Evolutionary conservation across 345 rosid species (phyloP).

Genomic region (Firmiana major): DNA sequence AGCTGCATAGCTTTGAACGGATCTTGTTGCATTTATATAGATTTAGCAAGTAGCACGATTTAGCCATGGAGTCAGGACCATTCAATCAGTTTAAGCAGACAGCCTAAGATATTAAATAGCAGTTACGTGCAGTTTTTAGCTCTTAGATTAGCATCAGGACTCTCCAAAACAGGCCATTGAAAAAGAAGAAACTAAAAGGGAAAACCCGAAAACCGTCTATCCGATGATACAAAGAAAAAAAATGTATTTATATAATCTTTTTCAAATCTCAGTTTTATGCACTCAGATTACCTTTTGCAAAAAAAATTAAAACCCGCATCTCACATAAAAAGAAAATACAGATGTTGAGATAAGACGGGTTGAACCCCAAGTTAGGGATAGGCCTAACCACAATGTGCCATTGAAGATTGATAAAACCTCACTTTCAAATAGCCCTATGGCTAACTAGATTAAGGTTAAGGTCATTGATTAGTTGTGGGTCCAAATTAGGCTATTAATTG

Average conservation of each 20-base stretch:
- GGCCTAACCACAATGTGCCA: too few species aligned
- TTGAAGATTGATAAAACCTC: too few species aligned
- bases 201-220: too few species aligned
- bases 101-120: neutral
- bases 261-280: too few species aligned
- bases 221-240: too few species aligned
- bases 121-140: neutral
- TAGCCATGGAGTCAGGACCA: conserved; percentile 1
- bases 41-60: neutral
- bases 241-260: too few species aligned
- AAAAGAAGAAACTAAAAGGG: neutral
- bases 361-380: too few species aligned
- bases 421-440: neutral
- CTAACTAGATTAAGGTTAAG: neutral
- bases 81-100: neutral
- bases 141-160: neutral
- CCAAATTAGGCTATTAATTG: neutral
- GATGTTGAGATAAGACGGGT: too few species aligned
- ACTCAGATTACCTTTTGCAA: too few species aligned
- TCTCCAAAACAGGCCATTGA: neutral
- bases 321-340: too few species aligned
- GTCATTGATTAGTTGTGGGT: neutral
- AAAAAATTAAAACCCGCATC: too few species aligned
- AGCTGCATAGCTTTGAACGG: neutral
- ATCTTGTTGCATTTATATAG: neutral